Evolutionary conservation across 495 filamentous ascomycete species (phyloP), one percentile per base, ranked within the genome.

Genomic region (Aspergillus diversus): DNA sequence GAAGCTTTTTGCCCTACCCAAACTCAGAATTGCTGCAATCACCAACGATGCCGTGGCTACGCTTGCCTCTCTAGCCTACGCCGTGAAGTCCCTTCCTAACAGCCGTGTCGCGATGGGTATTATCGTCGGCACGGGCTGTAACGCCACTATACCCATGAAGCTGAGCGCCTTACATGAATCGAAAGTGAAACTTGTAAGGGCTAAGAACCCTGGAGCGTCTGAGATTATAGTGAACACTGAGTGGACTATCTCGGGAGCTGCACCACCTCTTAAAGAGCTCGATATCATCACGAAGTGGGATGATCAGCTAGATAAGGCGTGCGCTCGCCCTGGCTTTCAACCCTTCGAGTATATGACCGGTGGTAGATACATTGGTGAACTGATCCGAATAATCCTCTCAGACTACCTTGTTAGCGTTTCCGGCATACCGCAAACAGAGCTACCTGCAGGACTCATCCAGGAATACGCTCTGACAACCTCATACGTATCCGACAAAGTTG

Each of bases 291-390:
- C 86, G 9, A 82, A 80, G 55, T 94, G 91, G 91, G 92, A 96
- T 66, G 63, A 72, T 3, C 74, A 81, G 59, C 79, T 96, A 13
- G 90, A 93, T 63, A 66, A 64, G 8, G 83, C 84, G 11, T 87
- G 87, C 68, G 86, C 90, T 67, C 82, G 82, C 1, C 90, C 91
- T 0, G 92, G 91, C 0, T 94, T 94, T 68, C 90, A 93, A 68
- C 92, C 92, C 1, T 87, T 94, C 58, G 92, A 96, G 74, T 93
- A 93, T 71, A 92, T 96, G 90, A 92, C 90, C 1, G 84, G 89
- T 16, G 92, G 92, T 0, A 83, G 91, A 16, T 96, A 96, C 69
- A 81, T 96, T 15, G 92, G 92, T 50, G 92, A 94, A 77, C 80
- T 96, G n/a, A 87, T 86, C 32, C 84, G 92, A 9, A 69, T 93